Conservation (phyloP, 306 rosid species). For the Citrullus mucosospermus region DNA sequence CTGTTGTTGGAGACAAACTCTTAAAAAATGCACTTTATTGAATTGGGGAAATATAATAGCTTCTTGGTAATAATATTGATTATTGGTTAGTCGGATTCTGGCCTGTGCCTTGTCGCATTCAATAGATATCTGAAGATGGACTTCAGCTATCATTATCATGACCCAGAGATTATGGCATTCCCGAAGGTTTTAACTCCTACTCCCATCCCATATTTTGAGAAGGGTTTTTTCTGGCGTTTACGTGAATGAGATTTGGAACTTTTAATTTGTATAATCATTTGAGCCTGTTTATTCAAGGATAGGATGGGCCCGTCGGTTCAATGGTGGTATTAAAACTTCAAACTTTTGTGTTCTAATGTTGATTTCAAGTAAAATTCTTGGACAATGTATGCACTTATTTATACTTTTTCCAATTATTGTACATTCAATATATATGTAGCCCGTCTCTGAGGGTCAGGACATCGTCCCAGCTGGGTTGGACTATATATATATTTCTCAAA, state of each 20-base stretch:
- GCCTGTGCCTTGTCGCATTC: not conserved
- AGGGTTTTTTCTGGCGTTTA: not conserved
- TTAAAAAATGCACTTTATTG: not conserved
- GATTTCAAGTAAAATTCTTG: not conserved
- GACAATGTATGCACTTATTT: too few relatives aligned
- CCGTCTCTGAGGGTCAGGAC: too few relatives aligned
- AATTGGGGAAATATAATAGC: not conserved
- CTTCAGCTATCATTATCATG: not conserved
- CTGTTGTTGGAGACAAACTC: not conserved
- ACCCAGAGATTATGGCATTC: not conserved
- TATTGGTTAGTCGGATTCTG: not conserved
- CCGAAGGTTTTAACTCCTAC: not conserved
- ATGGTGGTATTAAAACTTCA: too few relatives aligned
- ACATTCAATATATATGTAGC: too few relatives aligned
- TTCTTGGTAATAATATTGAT: not conserved
- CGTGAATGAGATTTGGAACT: not conserved
- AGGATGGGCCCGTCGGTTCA: not conserved
- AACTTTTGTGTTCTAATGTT: not conserved
- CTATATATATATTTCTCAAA: too few relatives aligned
- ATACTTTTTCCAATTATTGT: too few relatives aligned
- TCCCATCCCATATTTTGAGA: not conserved
- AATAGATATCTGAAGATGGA: not conserved
- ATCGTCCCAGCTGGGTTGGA: too few relatives aligned
- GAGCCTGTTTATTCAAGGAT: not conserved
- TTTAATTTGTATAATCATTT: not conserved